Evolutionary conservation across 306 rosid species (phyloP).

Genomic region (Cucurbita pepo): DNA sequence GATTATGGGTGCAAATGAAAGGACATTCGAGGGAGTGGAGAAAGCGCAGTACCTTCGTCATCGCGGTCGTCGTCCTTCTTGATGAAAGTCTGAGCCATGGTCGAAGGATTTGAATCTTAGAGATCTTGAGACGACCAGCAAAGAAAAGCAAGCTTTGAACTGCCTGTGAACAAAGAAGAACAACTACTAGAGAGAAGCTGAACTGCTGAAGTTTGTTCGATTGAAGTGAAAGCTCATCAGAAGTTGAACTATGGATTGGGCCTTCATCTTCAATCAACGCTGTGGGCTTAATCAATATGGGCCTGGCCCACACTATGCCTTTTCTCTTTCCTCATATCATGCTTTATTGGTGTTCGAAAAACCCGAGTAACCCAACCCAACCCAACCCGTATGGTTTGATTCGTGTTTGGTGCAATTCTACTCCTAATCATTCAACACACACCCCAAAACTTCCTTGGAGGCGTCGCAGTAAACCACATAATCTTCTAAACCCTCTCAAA

Average conservation of each 20-base stretch:
- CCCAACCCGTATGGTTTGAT: too few relatives aligned
- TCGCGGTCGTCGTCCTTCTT: slow-evolving; percentile 15
- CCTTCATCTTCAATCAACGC: neutral
- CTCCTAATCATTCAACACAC: too few relatives aligned
- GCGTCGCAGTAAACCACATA: too few relatives aligned
- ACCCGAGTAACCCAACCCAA: too few relatives aligned
- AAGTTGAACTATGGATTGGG: neutral
- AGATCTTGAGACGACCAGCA: slow-evolving; percentile 1
- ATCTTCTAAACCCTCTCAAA: too few relatives aligned
- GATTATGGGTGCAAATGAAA: neutral
- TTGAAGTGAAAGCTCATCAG: neutral
- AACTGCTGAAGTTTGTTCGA: neutral
- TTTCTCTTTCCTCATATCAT: neutral
- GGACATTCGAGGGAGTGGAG: neutral
- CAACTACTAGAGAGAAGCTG: neutral
- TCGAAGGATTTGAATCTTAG: neutral
- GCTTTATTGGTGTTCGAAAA: too few relatives aligned
- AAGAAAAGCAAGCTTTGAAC: neutral
- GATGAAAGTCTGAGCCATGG: slow-evolving; percentile 9
- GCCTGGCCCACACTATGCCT: neutral
- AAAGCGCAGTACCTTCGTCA: slow-evolving; percentile 58
- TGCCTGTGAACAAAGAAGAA: neutral
- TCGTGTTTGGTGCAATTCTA: too few relatives aligned
- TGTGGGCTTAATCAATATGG: neutral
- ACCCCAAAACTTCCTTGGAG: too few relatives aligned